These are phyloP conservation scores for Globisporangium mamillatum DNA, from an alignment of 352 stramenopile genomes.

Conservation along the genomic window DNA sequence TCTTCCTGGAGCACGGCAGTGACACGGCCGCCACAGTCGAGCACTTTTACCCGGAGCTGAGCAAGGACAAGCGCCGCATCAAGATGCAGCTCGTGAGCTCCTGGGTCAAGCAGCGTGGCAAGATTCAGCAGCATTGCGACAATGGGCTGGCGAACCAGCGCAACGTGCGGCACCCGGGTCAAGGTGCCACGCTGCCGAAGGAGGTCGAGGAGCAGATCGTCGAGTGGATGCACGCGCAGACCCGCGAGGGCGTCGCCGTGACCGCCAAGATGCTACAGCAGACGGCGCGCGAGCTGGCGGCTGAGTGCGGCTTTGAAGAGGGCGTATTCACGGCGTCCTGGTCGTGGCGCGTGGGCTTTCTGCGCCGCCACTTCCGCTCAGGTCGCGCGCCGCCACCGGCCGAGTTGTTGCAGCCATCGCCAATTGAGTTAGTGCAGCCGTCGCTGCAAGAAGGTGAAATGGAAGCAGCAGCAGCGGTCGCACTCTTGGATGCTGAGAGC, in stretches of 20 bases:
- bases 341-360: constrained; percentile 11
- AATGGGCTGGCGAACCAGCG: constrained; percentile 8
- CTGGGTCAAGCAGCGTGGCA: constrained; percentile 11
- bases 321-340: constrained; percentile 14
- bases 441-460: neutral
- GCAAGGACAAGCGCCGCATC: constrained; percentile 9
- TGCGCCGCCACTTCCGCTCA: constrained; percentile 7
- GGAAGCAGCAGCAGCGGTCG: neutral
- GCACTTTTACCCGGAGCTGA: constrained; percentile 12
- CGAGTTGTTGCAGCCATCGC: neutral
- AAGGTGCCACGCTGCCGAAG: constrained; percentile 7
- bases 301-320: constrained; percentile 6
- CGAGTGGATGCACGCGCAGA: constrained; percentile 14
- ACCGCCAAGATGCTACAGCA: constrained; percentile 17
- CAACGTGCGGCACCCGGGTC: constrained; percentile 6
- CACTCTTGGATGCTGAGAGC: neutral
- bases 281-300: neutral
- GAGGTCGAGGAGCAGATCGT: constrained; percentile 16
- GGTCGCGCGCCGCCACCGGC: neutral
- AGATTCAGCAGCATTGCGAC: constrained; percentile 11
- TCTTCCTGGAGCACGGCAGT: neutral
- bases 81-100: constrained; percentile 16
- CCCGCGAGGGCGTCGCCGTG: constrained; percentile 7
- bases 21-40: constrained; percentile 12
- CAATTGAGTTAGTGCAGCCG: neutral